Evolutionary conservation across 1,284 basidiomycete genomes (phyloP).

Genomic region (Hymenochaete sp.): DNA sequence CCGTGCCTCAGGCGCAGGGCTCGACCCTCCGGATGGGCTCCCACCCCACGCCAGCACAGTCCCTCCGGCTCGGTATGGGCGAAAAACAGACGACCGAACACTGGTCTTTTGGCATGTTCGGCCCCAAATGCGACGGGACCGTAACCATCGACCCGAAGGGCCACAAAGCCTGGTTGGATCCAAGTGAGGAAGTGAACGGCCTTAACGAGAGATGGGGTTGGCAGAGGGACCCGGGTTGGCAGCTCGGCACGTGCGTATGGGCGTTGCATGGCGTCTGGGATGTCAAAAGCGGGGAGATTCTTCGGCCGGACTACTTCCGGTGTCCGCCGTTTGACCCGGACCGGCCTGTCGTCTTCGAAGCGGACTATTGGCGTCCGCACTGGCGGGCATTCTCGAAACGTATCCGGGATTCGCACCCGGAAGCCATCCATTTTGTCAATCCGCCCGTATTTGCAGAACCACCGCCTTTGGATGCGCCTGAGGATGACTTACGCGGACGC

Average conservation of each 20-base stretch:
- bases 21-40: conserved; percentile 78
- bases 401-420: conserved; percentile 69
- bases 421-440: conserved; percentile 86
- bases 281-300: conserved; percentile 52
- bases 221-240: conserved; percentile 71
- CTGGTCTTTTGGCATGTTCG: conserved; percentile 75
- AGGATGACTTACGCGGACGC: conserved; percentile 58
- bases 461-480: conserved; percentile 47
- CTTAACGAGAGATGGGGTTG: conserved; percentile 58
- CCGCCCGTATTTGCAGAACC: conserved; percentile 88
- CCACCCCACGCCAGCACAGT: conserved; percentile 79
- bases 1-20: conserved; percentile 57
- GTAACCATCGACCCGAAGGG: conserved; percentile 83
- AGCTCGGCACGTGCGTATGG: conserved; percentile 84
- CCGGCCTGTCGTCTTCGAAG: conserved; percentile 56
- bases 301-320: conserved; percentile 76
- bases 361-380: conserved; percentile 81
- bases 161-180: conserved; percentile 61
- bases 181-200: conserved; percentile 29
- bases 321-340: conserved; percentile 31
- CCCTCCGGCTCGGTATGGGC: conserved; percentile 84
- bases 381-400: conserved; percentile 56
- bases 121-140: conserved; percentile 66
- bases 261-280: conserved; percentile 94
- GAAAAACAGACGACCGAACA: conserved; percentile 76